Evolutionary conservation across 345 rosid species (phyloP), one percentile per base, ranked within the genome.

Genomic region (Rhodamnia argentea): DNA sequence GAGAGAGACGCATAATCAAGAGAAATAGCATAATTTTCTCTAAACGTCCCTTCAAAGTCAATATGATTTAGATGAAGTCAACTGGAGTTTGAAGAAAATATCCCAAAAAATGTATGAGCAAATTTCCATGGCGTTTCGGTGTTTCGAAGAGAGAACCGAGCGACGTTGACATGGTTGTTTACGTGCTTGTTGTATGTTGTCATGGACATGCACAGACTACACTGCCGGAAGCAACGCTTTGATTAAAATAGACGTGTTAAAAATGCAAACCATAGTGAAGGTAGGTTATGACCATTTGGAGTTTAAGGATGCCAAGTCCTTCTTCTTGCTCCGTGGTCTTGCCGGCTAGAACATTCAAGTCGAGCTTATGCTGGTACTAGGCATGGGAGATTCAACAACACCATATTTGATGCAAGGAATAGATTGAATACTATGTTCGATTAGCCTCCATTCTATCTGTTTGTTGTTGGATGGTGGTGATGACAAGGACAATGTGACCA

Each of bases 261-360:
- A 60, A 1, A 26, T 2, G 0, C 5, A 15, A 2, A 10, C 9
- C 3, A 84, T 7, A 18, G 32, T 84, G 81, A 55, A 27, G 81
- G 26, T 2, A 10, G 62, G 74, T 84, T 60, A 37, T 3, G 22
- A 18, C 24, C 24, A 50, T 22, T 29, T 84, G 23, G 1, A 59
- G 6, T 6, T 13, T 2, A 12, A 10, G 22, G 40, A 84, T 0
- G 2, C 23, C 0, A 47, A 18, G 55, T 2, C 0, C 7, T 24
- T 84, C 26, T 62, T 37, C 86, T 37, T 84, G n/a, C n/a, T 60
- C 2, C 62, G 24, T 1, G 14, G 81, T 50, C 11, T 60, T 13
- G 15, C 22, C 10, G 44, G 56, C 0, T 9, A 37, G 32, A 29
- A 29, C 16, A 62, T 84, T n/a, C 0, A 0, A 6, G 27, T 37